Evolutionary conservation across 768 basidiomycete genomes (phyloP).

Genomic region (Candolleomyces efflorescens): DNA sequence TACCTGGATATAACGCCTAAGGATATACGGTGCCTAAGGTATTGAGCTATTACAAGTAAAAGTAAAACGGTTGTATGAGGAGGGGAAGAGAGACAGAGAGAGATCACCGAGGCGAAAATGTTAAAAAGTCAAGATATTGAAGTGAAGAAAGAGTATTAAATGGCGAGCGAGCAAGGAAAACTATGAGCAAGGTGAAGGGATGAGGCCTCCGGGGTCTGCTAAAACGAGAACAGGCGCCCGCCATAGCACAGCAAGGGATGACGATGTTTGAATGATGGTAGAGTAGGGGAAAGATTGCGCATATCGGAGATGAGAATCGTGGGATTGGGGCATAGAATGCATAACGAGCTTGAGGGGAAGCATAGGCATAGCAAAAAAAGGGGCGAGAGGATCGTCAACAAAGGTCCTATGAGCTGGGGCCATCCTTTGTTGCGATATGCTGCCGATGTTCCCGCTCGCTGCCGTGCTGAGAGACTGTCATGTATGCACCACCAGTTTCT

Average conservation of each 20-base stretch:
- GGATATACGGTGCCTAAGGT: conserved; percentile 10
- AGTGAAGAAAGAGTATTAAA: conserved; percentile 10
- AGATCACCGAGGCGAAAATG: conserved; percentile 10
- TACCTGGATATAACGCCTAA: conserved; percentile 1
- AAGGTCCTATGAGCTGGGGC: conserved; percentile 16
- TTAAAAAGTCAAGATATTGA: conserved; percentile 15
- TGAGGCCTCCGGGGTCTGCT: not conserved
- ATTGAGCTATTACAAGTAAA: conserved; percentile 10
- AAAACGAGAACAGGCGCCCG: not conserved
- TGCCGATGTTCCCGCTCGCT: conserved; percentile 62
- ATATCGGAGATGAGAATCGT: conserved; percentile 1
- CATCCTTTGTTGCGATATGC: conserved; percentile 23
- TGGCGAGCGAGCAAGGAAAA: not conserved
- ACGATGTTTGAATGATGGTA: not conserved
- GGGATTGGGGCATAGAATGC: not conserved
- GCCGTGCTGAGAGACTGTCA: conserved; percentile 79
- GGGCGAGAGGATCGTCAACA: conserved; percentile 7
- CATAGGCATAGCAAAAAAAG: conserved; percentile 1
- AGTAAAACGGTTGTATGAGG: not conserved
- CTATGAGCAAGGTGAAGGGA: not conserved
- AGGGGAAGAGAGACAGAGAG: conserved; percentile 5
- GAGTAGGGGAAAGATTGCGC: conserved; percentile 1
- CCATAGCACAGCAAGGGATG: not conserved
- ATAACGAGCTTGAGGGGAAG: not conserved
- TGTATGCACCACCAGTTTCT: conserved; percentile 80